Percentiles rank a stretch among this genome's conserved stretches.
These are phyloP conservation scores for Entrophospora sp. DNA, from an alignment of 192 early-diverging fungal species.

Conservation along the genomic window DNA sequence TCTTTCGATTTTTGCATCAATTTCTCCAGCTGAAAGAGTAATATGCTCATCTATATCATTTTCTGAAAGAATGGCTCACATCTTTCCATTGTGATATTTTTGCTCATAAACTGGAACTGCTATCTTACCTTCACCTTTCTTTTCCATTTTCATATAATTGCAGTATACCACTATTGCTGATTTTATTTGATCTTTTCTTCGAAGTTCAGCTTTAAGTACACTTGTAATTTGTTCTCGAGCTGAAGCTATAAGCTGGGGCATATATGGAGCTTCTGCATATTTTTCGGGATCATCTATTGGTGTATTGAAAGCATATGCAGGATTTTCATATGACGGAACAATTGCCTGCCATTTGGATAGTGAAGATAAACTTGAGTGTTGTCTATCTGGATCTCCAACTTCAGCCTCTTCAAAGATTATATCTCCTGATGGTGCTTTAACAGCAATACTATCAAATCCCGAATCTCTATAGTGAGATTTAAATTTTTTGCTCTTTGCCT, in stretches of 20 bases:
- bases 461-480: no score
- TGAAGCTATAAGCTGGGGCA: not conserved
- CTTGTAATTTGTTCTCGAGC: not conserved
- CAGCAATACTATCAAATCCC: no score
- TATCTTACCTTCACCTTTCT: not conserved
- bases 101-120: not conserved
- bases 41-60: conserved; percentile 10
- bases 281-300: not conserved
- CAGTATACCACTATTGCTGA: not conserved
- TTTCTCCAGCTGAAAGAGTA: not conserved
- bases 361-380: not conserved
- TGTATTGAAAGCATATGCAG: conserved; percentile 1
- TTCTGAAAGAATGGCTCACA: not conserved
- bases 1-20: not conserved
- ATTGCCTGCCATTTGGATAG: not conserved
- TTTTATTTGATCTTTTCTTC: conserved; percentile 7
- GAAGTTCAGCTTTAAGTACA: not conserved
- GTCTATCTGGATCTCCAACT: not conserved
- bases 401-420: not conserved
- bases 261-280: not conserved
- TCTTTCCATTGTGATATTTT: not conserved
- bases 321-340: not conserved
- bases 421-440: not conserved
- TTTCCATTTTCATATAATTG: not conserved
- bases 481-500: no score